Base-by-base conservation (phyloP, 176 grass and related monocot species). In the Oryza glumipatula region DNA sequence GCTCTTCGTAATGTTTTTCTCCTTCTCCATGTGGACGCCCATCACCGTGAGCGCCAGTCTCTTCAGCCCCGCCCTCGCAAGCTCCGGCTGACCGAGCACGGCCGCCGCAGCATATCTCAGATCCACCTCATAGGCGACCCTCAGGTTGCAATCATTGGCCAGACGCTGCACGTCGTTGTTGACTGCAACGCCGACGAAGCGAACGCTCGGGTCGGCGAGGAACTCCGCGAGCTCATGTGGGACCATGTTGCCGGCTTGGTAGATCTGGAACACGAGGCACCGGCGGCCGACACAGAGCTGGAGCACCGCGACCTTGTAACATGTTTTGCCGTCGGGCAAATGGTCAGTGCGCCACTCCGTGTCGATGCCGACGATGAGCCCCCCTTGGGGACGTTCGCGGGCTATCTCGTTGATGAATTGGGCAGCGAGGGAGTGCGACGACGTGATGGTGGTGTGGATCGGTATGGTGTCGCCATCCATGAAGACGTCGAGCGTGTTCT, bases 251-350 rank as follows among this genome's bases (percentile, higher is more conserved):
- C 84, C 84, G 26, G 78, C 80, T 48, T 88, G 83, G 6, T 76
- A 0, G 70, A 91, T 19, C 75, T 82, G 85, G 78, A 89, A 94
- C 51, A 97, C 4, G 67, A 97, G 92, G 76, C 88, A 89, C 33
- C 86, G 77, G 9, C 14, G 65, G 47, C 84, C 86, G 49, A 94
- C 86, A 86, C 92, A 97, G 74, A 97, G 80, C 84, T 94, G 95
- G 70, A 97, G 86, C 9, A 94, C 63, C 16, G 88, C 88, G 24
- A 89, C 61, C 2, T 33, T 67, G 77, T 91, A 21, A 21, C 54
- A 7, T 15, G 0, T n/a, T 2, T 9, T 7, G 19, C 54, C 54
- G 54, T n/a, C 7, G 5, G 16, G 5, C 2, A 8, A 0, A 58
- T 1, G 17, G 6, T 5, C 19, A 17, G 21, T 1, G 49, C 86